Conservation (phyloP, 2,329 filamentous ascomycete species). For the Cryphonectria radicalis region DNA sequence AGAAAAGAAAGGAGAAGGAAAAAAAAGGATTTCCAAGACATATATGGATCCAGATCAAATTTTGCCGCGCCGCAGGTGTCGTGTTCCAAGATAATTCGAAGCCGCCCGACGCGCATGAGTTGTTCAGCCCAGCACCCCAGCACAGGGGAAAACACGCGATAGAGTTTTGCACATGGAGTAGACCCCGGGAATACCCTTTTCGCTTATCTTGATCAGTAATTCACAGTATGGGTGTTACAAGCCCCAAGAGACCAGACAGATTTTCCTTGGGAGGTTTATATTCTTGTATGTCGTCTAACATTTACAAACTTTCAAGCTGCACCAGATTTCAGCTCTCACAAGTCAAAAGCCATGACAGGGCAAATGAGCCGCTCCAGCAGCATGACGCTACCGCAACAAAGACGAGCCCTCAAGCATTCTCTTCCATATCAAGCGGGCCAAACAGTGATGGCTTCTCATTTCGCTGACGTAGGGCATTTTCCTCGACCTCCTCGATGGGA, state of each 20-base stretch:
- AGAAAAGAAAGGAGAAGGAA: too few relatives aligned
- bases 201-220: neutral
- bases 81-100: constrained; percentile 9
- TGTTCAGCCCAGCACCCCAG: constrained; percentile 8
- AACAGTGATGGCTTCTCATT: constrained; percentile 33
- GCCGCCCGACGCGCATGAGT: constrained; percentile 11
- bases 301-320: neutral
- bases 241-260: neutral
- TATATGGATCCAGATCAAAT: neutral
- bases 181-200: neutral
- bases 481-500: constrained; percentile 40
- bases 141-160: constrained; percentile 4
- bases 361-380: neutral
- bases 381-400: neutral
- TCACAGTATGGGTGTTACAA: neutral
- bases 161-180: neutral
- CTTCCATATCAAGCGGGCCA: constrained; percentile 34
- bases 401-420: constrained; percentile 5
- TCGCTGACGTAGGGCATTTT: constrained; percentile 20
- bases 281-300: neutral
- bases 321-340: neutral
- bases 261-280: neutral
- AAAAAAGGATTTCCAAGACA: neutral
- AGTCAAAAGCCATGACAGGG: neutral
- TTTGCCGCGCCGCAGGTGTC: neutral